phyloP scores from a whole-genome alignment of 192 early-diverging fungal genomes.

The Coemansia sp. region DNA sequence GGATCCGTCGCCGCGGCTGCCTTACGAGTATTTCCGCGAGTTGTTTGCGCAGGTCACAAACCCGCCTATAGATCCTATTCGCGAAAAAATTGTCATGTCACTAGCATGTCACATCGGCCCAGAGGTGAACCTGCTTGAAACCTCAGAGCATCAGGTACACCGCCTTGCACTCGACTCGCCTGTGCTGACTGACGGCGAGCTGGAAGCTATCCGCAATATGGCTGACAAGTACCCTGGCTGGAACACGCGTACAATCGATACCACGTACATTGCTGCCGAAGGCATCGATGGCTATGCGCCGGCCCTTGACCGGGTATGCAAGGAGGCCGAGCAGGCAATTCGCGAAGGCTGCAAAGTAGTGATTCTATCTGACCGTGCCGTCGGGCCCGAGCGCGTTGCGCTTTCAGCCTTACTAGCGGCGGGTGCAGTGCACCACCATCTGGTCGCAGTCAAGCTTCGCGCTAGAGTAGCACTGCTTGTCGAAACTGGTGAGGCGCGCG shows the following conservation, averaged over 20 bases:
- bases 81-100: slow-evolving; percentile 98
- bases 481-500: slow-evolving; percentile 92
- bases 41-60: slow-evolving; percentile 98
- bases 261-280: slow-evolving; percentile 74
- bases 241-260: slow-evolving; percentile 71
- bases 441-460: slow-evolving; percentile 86
- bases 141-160: slow-evolving; percentile 73
- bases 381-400: slow-evolving; percentile 67
- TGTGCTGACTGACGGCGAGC: slow-evolving; percentile 79
- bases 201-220: slow-evolving; percentile 76
- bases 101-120: slow-evolving; percentile 92
- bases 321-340: slow-evolving; percentile 81
- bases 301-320: slow-evolving; percentile 85
- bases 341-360: slow-evolving; percentile 73
- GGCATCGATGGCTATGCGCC: slow-evolving; percentile 76
- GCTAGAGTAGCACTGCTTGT: slow-evolving; percentile 83
- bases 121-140: slow-evolving; percentile 90
- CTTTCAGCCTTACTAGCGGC: slow-evolving; percentile 83
- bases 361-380: slow-evolving; percentile 76
- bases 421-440: slow-evolving; percentile 92
- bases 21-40: slow-evolving; percentile 97
- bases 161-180: slow-evolving; percentile 83
- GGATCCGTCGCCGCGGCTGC: slow-evolving; percentile 77
- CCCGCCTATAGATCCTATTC: slow-evolving; percentile 98
- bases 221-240: slow-evolving; percentile 66